A percentile compares a stretch with the other conserved stretches of the same genome.
Evolutionary conservation across 495 filamentous ascomycete genomes (phyloP).

Genomic region (Xylona heveae): DNA sequence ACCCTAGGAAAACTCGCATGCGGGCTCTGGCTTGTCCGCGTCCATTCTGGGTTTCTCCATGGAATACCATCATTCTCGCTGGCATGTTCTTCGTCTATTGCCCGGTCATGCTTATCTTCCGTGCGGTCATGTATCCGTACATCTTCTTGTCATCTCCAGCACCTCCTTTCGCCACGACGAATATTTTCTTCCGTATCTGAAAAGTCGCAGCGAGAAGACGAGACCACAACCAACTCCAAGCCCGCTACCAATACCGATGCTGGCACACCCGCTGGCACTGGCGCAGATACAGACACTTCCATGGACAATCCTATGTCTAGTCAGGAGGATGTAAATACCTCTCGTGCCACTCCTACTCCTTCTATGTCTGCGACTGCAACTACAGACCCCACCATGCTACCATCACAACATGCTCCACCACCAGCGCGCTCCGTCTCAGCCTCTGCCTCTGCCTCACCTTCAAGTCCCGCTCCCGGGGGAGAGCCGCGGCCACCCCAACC

Average conservation of each 20-base stretch:
- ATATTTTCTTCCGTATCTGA: neutral
- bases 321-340: neutral
- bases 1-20: slow-evolving; percentile 37
- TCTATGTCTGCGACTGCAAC: neutral
- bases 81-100: too few relatives aligned
- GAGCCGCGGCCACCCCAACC: slow-evolving; percentile 17
- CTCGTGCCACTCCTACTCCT: neutral
- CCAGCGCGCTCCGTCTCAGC: too few relatives aligned
- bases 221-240: too few relatives aligned
- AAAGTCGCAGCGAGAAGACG: too few relatives aligned
- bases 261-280: too few relatives aligned
- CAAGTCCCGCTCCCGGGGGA: neutral
- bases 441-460: neutral
- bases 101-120: too few relatives aligned
- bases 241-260: too few relatives aligned
- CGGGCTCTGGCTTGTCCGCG: slow-evolving; percentile 39
- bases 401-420: neutral
- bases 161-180: neutral
- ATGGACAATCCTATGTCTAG: neutral
- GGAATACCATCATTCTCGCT: too few relatives aligned
- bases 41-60: slow-evolving; percentile 8
- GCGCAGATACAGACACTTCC: too few relatives aligned
- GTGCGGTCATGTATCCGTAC: neutral
- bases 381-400: neutral
- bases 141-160: neutral